Evolutionary conservation across 495 filamentous ascomycete genomes (phyloP), one percentile per base, ranked within the genome.

Genomic region (Sordaria brevicollis): DNA sequence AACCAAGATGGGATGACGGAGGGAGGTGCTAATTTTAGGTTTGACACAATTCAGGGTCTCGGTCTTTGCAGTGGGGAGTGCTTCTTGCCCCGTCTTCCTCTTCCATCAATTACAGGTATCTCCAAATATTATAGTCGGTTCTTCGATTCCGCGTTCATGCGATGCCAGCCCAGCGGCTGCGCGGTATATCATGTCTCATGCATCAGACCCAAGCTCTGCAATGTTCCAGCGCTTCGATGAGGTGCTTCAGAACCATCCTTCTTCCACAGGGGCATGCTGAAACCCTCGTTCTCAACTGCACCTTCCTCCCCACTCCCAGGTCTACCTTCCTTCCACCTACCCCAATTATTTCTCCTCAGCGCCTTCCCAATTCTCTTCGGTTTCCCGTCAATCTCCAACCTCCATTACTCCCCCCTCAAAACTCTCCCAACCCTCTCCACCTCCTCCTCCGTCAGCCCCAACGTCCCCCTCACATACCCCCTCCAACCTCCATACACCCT

Each of bases 401-500:
- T n/a, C n/a, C n/a, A n/a, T 29, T 1, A 49, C 33, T 62, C 38
- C 19, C 19, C 19, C 41, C 34, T 69, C 76, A 29, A 85, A 72
- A 71, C 83, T 83, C 71, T 68, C 74, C 73, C 76, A 67, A 86
- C 82, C 68, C 71, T 80, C 7, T 71, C 69, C 17, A 86, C 57
- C 9, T 85, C 83, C 5, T 79, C 79, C 8, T 70, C 69, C 3
- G 76, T 74, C 43, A 86, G 81, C 4, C 82, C 81, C 31, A 85
- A 72, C 25, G 71, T 70, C 6, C 76, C 70, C 8, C 69, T 79
- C 37, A 83, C 76, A 67, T 85, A 85, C 9, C 75, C 73, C 57
- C 83, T 80, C 68, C 82, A 84, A 4, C 83, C 81, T 31, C 81
- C 82, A 38, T 81, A 79, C 29, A 78, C 74, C 37, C 76, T 67